Conservation (phyloP, 2,329 filamentous ascomycete species). For the Epichloe hybrida region DNA sequence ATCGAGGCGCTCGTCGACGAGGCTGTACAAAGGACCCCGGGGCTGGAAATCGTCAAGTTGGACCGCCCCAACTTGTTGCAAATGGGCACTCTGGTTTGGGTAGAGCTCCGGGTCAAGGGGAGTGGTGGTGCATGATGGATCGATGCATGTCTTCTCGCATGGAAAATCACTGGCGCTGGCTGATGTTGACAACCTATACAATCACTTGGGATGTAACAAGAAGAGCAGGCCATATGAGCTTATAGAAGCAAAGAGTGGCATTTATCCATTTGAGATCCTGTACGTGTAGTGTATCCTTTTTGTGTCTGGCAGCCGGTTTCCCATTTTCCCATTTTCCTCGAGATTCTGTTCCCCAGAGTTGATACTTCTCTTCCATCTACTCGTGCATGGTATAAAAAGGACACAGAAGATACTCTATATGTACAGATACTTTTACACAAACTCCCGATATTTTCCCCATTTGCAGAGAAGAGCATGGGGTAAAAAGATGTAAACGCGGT, state of each 20-base stretch:
- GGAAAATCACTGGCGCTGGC: background rate
- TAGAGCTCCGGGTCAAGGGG: slow-evolving; percentile 33
- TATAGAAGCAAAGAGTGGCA: slow-evolving; percentile 7
- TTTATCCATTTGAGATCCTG: background rate
- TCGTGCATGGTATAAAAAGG: slow-evolving; percentile 12
- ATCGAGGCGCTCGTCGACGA: slow-evolving; percentile 40
- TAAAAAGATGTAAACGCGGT: background rate
- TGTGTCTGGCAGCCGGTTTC: background rate
- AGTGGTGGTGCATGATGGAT: background rate
- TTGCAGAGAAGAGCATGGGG: background rate
- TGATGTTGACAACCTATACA: background rate
- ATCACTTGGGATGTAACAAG: background rate
- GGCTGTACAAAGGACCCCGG: slow-evolving; percentile 33
- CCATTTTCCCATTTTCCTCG: background rate
- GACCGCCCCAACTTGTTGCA: slow-evolving; percentile 38
- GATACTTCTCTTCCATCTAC: slow-evolving; percentile 4
- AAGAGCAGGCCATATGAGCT: background rate
- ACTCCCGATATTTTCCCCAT: background rate
- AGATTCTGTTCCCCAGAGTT: background rate
- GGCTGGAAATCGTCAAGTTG: slow-evolving; percentile 42
- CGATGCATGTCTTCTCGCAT: too few species aligned
- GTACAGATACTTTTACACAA: background rate
- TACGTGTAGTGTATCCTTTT: background rate
- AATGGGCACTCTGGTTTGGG: slow-evolving; percentile 43
- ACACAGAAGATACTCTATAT: background rate